Percentiles rank a stretch among this genome's conserved stretches.
Evolutionary conservation across 441 rosid species (phyloP).

Genomic region (Croton laevigatus): DNA sequence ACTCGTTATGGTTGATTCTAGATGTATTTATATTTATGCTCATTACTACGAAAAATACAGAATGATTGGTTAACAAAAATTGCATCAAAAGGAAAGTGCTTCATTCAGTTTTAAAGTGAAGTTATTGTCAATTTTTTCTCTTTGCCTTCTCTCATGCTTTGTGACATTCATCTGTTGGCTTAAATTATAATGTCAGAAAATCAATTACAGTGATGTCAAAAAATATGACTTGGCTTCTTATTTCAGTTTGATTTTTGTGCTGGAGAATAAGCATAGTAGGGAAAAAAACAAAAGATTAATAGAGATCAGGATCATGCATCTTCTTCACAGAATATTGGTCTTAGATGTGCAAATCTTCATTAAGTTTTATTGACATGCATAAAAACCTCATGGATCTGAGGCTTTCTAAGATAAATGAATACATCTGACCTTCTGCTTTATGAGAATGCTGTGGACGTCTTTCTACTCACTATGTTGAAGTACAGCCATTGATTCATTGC

Average conservation of each 20-base stretch:
- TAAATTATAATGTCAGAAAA: background rate
- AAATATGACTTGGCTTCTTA: background rate
- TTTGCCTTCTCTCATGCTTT: background rate
- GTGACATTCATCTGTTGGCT: background rate
- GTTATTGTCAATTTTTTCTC: background rate
- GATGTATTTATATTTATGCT: background rate
- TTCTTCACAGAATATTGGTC: constrained; percentile 10
- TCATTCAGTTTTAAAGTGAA: background rate
- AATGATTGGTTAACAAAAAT: background rate
- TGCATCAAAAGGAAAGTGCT: background rate
- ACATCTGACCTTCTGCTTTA: constrained; percentile 24
- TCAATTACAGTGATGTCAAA: background rate
- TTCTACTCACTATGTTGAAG: constrained; percentile 17
- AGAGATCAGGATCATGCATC: background rate
- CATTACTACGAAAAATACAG: background rate
- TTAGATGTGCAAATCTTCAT: constrained; percentile 22
- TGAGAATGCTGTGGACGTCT: background rate
- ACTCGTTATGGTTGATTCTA: too few species aligned
- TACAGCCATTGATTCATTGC: constrained; percentile 36
- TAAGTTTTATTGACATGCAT: constrained; percentile 27
- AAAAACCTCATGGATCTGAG: constrained; percentile 14
- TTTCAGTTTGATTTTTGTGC: constrained; percentile 5
- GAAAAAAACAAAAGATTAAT: background rate
- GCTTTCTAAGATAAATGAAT: constrained; percentile 22
- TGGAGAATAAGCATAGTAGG: background rate